Percentiles rank a stretch among this genome's conserved stretches.
Conservation (phyloP, 2,329 filamentous ascomycete genomes). For the Xylaria sp. region DNA sequence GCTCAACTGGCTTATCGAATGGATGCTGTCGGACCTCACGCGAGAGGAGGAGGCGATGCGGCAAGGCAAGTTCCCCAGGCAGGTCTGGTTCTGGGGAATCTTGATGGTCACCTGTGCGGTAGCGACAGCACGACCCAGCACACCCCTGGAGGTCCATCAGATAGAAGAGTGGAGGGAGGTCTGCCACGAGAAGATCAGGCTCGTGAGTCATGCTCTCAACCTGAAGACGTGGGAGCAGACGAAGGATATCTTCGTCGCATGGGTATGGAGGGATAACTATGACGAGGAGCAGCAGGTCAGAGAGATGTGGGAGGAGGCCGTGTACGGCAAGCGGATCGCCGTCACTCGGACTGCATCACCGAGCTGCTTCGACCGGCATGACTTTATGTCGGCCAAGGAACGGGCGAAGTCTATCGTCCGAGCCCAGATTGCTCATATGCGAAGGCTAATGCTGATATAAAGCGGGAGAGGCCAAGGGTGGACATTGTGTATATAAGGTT, state of each 20-base stretch:
- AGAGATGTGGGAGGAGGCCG: constrained; percentile 44
- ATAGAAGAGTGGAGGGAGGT: constrained; percentile 42
- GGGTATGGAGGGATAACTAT: constrained; percentile 40
- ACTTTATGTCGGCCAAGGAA: constrained; percentile 41
- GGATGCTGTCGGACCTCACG: constrained; percentile 41
- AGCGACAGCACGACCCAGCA: constrained; percentile 39
- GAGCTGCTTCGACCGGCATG: constrained; percentile 39
- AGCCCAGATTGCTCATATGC: constrained; percentile 35
- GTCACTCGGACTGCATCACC: constrained; percentile 35
- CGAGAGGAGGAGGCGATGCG: constrained; percentile 40
- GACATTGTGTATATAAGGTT: constrained; percentile 12
- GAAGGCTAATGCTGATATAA: constrained; percentile 37
- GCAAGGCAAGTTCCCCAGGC: constrained; percentile 38
- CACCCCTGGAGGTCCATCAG: constrained; percentile 38
- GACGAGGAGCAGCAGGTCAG: constrained; percentile 40
- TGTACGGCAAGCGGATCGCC: constrained; percentile 37
- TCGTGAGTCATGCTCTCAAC: constrained; percentile 39
- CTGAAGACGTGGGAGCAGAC: constrained; percentile 41
- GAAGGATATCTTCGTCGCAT: constrained; percentile 36
- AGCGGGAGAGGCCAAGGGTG: background rate
- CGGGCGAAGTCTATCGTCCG: constrained; percentile 38
- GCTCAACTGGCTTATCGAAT: constrained; percentile 44
- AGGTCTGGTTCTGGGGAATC: constrained; percentile 43
- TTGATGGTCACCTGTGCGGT: constrained; percentile 42
- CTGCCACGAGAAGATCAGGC: constrained; percentile 41